phyloP scores from a whole-genome alignment of 75 land plant genomes.

The Selaginella tamariscina region DNA sequence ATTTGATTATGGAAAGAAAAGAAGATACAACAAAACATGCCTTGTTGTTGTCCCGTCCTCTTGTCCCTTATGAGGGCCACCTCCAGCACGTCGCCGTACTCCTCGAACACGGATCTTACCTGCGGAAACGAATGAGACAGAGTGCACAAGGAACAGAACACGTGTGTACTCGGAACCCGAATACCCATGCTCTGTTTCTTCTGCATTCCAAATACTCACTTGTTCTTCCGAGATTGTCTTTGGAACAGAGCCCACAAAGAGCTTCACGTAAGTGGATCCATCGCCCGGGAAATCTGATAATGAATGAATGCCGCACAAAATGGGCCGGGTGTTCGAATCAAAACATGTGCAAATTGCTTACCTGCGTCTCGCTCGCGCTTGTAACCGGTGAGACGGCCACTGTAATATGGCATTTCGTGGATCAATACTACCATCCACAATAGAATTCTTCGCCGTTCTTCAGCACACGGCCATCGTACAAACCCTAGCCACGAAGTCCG shows the following conservation, averaged over 20 bases:
- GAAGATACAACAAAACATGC: slow-evolving; percentile 29
- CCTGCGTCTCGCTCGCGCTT: not conserved
- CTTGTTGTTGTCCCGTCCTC: slow-evolving; percentile 93
- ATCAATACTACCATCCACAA: not conserved
- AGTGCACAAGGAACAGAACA: not conserved
- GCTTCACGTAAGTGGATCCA: slow-evolving; percentile 45
- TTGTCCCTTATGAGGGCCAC: slow-evolving; percentile 84
- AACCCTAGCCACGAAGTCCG: not conserved
- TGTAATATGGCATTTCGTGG: not conserved
- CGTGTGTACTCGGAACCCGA: no score
- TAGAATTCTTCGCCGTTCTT: not conserved
- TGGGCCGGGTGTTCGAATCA: no score
- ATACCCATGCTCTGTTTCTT: no score
- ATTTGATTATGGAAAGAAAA: not conserved
- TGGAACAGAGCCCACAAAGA: slow-evolving; percentile 94
- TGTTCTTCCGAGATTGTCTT: slow-evolving; percentile 77
- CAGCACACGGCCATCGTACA: not conserved
- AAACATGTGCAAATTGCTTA: not conserved
- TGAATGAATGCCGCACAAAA: not conserved
- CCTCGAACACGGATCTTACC: slow-evolving; percentile 85
- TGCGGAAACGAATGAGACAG: slow-evolving; percentile 14
- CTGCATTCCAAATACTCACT: slow-evolving; percentile 32
- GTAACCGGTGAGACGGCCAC: not conserved
- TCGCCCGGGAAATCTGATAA: no score
- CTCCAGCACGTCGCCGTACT: slow-evolving; percentile 86